Evolutionary conservation across 2,329 filamentous ascomycete species (phyloP), one percentile per base, ranked within the genome.

Genomic region (Hypoxylon sp.): DNA sequence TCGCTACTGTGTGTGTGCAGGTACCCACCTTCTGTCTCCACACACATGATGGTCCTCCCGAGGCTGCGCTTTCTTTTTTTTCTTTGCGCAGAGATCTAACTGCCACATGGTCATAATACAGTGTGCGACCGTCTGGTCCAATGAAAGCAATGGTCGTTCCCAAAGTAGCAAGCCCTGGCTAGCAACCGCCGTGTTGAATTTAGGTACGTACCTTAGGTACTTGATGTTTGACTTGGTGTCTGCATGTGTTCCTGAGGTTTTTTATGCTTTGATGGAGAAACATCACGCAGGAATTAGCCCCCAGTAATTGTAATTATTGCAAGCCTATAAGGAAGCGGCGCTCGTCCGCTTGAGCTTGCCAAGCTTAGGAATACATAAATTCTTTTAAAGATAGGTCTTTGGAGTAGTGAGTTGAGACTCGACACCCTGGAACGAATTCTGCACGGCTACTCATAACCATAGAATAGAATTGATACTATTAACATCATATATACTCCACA

Each of bases 71-170:
- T 61, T 67, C 31, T 19, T 53, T 48, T 48, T 55, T 19, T 14
- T 24, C 22, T 31, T 19, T 31, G 8, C 29, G 8, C 29, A 55
- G 37, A 70, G 57, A 62, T 57, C 57, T 50, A 60, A 63, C 63
- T 65, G 53, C 68, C 65, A 63, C 65, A 68, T 70, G 68, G 68
- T 57, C 24, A 64, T 61, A 35, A 52, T 53, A 68, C 54, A 60
- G 29, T 29, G 65, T 68, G 61, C 22, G 39, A 59, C 54, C 26
- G n/a, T 68, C 39, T 44, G 42, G 22, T 13, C 60, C 67, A 67
- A 70, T 70, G 52, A 67, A 61, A 64, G 13, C 1, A 11, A 31
- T 44, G 31, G 24, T 14, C 5, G 29, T 61, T 57, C 46, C 59
- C 67, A 55, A 70, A 59, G 42, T 55, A 64, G 64, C 57, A 67